Evolutionary conservation across 1,139 yeast species (phyloP).

Genomic region (Taphrina confusa): DNA sequence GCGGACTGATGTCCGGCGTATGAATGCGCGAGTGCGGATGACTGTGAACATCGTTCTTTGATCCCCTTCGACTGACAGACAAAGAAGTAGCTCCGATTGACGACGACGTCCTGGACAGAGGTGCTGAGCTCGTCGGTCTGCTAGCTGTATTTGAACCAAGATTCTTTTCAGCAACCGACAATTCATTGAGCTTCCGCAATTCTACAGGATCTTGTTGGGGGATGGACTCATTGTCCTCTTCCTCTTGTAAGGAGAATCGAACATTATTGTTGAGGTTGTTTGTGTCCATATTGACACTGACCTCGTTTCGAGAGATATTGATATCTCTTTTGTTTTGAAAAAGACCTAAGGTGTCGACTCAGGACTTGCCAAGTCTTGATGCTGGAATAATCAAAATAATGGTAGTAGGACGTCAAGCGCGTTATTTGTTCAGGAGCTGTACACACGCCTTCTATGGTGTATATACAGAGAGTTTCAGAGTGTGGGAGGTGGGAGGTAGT

Average conservation of each 20-base stretch:
- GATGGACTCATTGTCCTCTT: slow-evolving; percentile 20
- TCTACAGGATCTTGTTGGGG: slow-evolving; percentile 23
- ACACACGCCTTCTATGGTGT: too few relatives aligned
- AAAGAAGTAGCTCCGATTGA: not conserved
- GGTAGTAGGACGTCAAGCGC: too few relatives aligned
- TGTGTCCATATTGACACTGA: too few relatives aligned
- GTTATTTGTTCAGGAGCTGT: too few relatives aligned
- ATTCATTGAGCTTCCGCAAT: slow-evolving; percentile 14
- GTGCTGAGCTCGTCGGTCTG: slow-evolving; percentile 20
- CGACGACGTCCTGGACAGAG: slow-evolving; percentile 6
- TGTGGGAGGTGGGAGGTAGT: too few relatives aligned
- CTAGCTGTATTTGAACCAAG: not conserved
- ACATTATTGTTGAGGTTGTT: slow-evolving; percentile 6
- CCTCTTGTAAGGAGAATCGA: slow-evolving; percentile 25
- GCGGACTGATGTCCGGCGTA: slow-evolving; percentile 31
- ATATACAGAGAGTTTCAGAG: too few relatives aligned
- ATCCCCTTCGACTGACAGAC: slow-evolving; percentile 23
- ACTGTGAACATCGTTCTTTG: slow-evolving; percentile 22
- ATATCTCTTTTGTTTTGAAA: too few relatives aligned
- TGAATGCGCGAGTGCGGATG: slow-evolving; percentile 29
- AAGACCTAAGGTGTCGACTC: too few relatives aligned
- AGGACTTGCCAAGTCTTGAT: too few relatives aligned
- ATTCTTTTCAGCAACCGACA: slow-evolving; percentile 1
- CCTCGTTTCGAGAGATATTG: too few relatives aligned
- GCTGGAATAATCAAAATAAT: too few relatives aligned